Evolutionary conservation across 495 filamentous ascomycete genomes (phyloP), one percentile per base, ranked within the genome.

Genomic region (Eremomyces bilateralis): DNA sequence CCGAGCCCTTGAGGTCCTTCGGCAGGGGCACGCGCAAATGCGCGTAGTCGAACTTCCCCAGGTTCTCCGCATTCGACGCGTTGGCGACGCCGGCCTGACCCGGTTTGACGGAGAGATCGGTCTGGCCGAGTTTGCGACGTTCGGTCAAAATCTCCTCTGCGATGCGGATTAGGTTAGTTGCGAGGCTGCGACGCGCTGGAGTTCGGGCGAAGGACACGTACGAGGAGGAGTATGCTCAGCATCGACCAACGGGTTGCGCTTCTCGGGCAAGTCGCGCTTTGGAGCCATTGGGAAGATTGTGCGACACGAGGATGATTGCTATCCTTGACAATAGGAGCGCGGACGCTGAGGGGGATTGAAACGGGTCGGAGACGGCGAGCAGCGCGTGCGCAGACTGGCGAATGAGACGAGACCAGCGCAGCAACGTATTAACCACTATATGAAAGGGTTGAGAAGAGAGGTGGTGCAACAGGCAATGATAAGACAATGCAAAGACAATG

Each of bases 41-140:
- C 45, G 83, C 88, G 55, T 95, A 97, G 55, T 93, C 84, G 50
- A 97, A 94, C 18, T 69, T 67, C 21, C 80, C 80, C 33, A 85
- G 52, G 42, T 74, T 75, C 48, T 77, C 69, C 3, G 67, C 53
- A 59, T 71, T 65, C 42, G 69, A 69, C 47, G 71, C 63, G 65
- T 76, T 70, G 40, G 63, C 60, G 29, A 67, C 61, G 49, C 71
- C 63, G 38, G 72, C 52, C 51, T 76, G 56, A 44, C 68, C 63
- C 48, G 67, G 64, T 56, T 80, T 85, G n/a, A 80, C 75, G 12
- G 72, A 66, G 36, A 95, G 64, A 51, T 90, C 72, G 4, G 88
- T 95, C 58, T 91, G 82, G 25, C 88, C 90, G 18, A 95, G 64
- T 34, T 83, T 75, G 47, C 88, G 78, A 49, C 80, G 74, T 48